Evolutionary conservation across 164 flowering plant genomes (phyloP).

Genomic region (Warburgia ugandensis): DNA sequence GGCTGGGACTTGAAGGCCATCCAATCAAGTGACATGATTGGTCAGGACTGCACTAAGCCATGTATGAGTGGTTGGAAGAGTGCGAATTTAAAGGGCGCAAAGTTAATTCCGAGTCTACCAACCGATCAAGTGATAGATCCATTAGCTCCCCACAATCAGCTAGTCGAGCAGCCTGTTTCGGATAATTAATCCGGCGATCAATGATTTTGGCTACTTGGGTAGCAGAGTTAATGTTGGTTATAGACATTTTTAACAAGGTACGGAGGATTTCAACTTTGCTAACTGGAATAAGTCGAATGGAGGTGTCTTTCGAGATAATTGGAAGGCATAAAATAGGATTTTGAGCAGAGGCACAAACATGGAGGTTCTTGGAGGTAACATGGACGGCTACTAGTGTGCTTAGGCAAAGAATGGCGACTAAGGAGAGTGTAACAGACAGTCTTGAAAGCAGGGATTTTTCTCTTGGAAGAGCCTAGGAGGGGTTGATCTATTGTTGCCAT

Average conservation of each 20-base stretch:
- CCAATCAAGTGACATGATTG: conserved; percentile 32
- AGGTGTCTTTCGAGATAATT: conserved; percentile 16
- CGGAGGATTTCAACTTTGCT: conserved; percentile 10
- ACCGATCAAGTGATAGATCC: conserved; percentile 28
- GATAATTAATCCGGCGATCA: conserved; percentile 17
- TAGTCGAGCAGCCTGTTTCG: conserved; percentile 18
- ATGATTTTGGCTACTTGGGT: conserved; percentile 6
- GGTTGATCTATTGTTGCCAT: conserved; percentile 21
- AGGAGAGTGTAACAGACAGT: conserved; percentile 15
- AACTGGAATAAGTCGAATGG: not conserved
- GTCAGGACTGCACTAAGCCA: conserved; percentile 49
- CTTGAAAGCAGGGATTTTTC: conserved; percentile 14
- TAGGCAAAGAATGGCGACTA: conserved; percentile 18
- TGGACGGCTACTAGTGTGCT: conserved; percentile 12
- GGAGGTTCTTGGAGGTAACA: conserved; percentile 4
- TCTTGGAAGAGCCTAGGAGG: conserved; percentile 15
- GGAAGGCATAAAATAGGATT: conserved; percentile 26
- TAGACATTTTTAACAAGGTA: conserved; percentile 17
- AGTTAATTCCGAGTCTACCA: conserved; percentile 21
- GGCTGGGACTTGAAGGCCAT: conserved; percentile 22
- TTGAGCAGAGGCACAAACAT: conserved; percentile 20
- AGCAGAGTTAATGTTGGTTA: conserved; percentile 5
- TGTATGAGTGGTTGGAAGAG: conserved; percentile 17
- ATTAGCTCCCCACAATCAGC: conserved; percentile 38
- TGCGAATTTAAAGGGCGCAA: not conserved